Conservation (phyloP, 768 basidiomycete genomes). For the Leccinum disarticulatum region DNA sequence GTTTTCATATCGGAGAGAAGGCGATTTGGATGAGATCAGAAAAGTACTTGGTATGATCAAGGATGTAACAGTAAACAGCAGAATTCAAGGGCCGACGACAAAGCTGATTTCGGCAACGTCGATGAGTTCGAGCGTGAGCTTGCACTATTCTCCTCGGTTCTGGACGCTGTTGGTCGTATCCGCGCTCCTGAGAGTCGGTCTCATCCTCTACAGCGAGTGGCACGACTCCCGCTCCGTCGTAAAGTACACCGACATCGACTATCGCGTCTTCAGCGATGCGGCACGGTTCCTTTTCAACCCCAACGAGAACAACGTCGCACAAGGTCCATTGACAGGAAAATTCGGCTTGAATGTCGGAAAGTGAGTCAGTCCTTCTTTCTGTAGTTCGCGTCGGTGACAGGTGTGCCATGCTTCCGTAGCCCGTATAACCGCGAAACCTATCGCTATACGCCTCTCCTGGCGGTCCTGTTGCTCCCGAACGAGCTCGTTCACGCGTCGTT, state of each 20-base stretch:
- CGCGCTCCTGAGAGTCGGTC: constrained; percentile 56
- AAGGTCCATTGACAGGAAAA: constrained; percentile 53
- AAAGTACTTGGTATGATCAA: not conserved
- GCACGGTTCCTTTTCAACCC: constrained; percentile 64
- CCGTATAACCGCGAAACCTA: constrained; percentile 93
- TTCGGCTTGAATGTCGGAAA: constrained; percentile 58
- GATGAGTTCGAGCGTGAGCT: constrained; percentile 4
- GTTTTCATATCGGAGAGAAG: not conserved
- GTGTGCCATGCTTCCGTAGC: constrained; percentile 39
- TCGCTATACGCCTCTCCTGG: constrained; percentile 93
- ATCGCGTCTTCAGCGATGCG: constrained; percentile 93
- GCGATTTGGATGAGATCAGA: not conserved
- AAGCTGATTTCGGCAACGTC: not conserved
- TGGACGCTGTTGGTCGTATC: constrained; percentile 53
- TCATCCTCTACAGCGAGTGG: constrained; percentile 88
- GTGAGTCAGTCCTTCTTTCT: constrained; percentile 48
- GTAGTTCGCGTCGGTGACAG: not conserved
- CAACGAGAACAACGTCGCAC: constrained; percentile 49
- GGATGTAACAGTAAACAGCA: too few species aligned
- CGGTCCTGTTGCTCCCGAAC: constrained; percentile 80
- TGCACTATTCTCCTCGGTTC: constrained; percentile 40
- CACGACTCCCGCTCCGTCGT: constrained; percentile 80
- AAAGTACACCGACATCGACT: constrained; percentile 99
- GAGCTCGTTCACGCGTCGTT: constrained; percentile 78
- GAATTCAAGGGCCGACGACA: not conserved